These are phyloP conservation scores for Dalbergia cultrata DNA, from an alignment of 306 rosid species.

Conservation along the genomic window DNA sequence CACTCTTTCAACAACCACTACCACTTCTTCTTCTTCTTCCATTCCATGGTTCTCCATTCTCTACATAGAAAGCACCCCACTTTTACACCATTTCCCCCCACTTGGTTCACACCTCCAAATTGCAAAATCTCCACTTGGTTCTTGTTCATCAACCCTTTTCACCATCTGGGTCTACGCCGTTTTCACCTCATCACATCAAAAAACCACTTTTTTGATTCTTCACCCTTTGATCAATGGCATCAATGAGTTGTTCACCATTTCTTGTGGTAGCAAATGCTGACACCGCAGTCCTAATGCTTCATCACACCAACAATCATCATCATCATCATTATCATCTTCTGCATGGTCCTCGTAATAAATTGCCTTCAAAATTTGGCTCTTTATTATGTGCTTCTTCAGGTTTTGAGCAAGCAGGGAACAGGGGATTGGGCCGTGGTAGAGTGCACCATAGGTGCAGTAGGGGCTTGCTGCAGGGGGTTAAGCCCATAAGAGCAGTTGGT, in stretches of 20 bases:
- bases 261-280: constrained; percentile 59
- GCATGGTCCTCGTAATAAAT: constrained; percentile 40
- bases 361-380: constrained; percentile 37
- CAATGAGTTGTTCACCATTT: constrained; percentile 62
- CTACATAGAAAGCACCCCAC: background rate
- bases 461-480: constrained; percentile 50
- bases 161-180: constrained; percentile 44
- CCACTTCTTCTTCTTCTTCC: background rate
- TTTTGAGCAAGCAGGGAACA: constrained; percentile 39
- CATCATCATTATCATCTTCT: background rate
- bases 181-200: constrained; percentile 19
- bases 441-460: constrained; percentile 50
- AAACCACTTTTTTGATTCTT: background rate
- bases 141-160: constrained; percentile 44
- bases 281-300: constrained; percentile 52
- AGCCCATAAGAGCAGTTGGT: constrained; percentile 53
- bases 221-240: constrained; percentile 57
- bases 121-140: constrained; percentile 33
- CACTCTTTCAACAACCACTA: background rate
- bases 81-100: background rate
- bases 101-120: constrained; percentile 38
- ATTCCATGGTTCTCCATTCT: background rate
- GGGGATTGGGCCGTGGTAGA: constrained; percentile 53
- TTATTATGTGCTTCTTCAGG: constrained; percentile 40
- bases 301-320: constrained; percentile 37